Base-by-base conservation (phyloP, 768 basidiomycete genomes). In the Psilocybe sp. region DNA sequence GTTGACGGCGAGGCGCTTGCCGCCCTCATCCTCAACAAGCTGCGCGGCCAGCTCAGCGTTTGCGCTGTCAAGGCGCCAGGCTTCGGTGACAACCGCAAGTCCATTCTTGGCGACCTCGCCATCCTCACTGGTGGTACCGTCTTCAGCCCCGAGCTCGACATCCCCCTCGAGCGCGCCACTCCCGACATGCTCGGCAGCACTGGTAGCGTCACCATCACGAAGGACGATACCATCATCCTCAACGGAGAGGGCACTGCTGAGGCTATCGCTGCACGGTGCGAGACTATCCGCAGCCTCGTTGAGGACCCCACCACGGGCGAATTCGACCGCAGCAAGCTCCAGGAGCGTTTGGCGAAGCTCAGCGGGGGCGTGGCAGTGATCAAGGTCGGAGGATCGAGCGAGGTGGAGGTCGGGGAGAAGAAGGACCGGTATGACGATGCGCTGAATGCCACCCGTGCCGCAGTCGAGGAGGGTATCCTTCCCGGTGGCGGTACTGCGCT, bases 71-170 rank as follows among this genome's bases (percentile, higher is more conserved):
- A 99, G 77, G 95, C 96, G 14, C 96, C 96, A 46, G 92, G 96
- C 45, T 98, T 99, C 67, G 96, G 96, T 62, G 96, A 98, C 75
- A 99, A 98, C 83, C 88, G 96, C 73, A 99, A 98, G 77, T 90
- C 87, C 48, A 91, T 98, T 73, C 88, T 98, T 47, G 96, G 96
- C 51, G 95, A 98, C 64, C 81, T 98, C 44, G 93, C 92, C 47
- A 97, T 98, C 73, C 85, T 98, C 58, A 98, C 96, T 4, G 96
- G 96, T 45, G 94, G 96, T 54, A 95, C 92, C 46, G 96, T 99
- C 70, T 98, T 98, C 79, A 92, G 92, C 36, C 95, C 84, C 59
- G 92, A 93, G 65, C 84, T 99, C 54, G 96, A 98, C 72, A 90
- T 98, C 76, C 98, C 98, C 71, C 89, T 98, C 50, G 94, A 98